phyloP scores from a whole-genome alignment of 352 stramenopile species.

The Phytophthora brassicae region DNA sequence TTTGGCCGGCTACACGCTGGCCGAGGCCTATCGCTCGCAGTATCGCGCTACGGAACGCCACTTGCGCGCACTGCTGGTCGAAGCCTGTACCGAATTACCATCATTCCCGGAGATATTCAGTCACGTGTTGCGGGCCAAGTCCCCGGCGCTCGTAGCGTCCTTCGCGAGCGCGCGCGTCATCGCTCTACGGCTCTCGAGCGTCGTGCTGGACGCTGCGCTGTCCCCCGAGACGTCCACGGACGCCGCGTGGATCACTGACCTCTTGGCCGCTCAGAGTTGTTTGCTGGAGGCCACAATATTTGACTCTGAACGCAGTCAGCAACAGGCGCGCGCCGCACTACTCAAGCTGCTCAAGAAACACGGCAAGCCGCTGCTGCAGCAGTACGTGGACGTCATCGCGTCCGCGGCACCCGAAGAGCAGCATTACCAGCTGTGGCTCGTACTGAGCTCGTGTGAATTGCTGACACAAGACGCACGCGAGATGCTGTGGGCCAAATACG shows the following conservation, averaged over 20 bases:
- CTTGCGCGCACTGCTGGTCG: slow-evolving; percentile 51
- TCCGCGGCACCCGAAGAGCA: slow-evolving; percentile 39
- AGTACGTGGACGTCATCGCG: slow-evolving; percentile 43
- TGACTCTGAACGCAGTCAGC: slow-evolving; percentile 48
- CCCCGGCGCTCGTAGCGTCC: slow-evolving; percentile 43
- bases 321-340: slow-evolving; percentile 45
- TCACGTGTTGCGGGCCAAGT: slow-evolving; percentile 41
- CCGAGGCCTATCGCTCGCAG: slow-evolving; percentile 54
- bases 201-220: slow-evolving; percentile 48
- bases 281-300: slow-evolving; percentile 61
- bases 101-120: slow-evolving; percentile 56
- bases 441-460: slow-evolving; percentile 37
- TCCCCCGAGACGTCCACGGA: slow-evolving; percentile 2
- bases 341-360: slow-evolving; percentile 51
- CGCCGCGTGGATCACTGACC: slow-evolving; percentile 44
- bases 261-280: slow-evolving; percentile 47
- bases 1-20: slow-evolving; percentile 59
- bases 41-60: slow-evolving; percentile 57
- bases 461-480: slow-evolving; percentile 41
- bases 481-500: slow-evolving; percentile 56
- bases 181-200: slow-evolving; percentile 56
- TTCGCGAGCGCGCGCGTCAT: slow-evolving; percentile 61
- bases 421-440: slow-evolving; percentile 67
- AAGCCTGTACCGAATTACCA: slow-evolving; percentile 34
- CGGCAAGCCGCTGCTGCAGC: slow-evolving; percentile 32